Conservation (phyloP, 129 eudicot species). For the Lactuca sativa region DNA sequence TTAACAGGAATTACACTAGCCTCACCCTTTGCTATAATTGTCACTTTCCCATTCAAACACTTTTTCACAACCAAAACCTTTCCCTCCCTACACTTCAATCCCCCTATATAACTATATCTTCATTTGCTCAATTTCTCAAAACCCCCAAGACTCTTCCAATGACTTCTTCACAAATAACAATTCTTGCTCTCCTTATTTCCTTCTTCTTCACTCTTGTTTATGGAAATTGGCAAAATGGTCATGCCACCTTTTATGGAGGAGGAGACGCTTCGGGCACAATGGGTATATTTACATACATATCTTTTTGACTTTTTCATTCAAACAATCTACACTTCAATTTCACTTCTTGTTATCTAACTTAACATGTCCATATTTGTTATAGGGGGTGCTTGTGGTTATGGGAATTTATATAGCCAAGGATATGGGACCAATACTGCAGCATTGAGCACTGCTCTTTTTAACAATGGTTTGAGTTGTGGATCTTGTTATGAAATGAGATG, state of each 20-base stretch:
- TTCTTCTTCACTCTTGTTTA: constrained; percentile 29
- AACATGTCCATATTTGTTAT: constrained; percentile 8
- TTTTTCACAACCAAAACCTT: constrained; percentile 5
- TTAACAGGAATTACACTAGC: neutral
- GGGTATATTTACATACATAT: constrained; percentile 38
- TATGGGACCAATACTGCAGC: constrained; percentile 85
- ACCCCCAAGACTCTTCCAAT: constrained; percentile 23
- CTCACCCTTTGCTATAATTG: constrained; percentile 9
- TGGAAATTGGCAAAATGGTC: constrained; percentile 60
- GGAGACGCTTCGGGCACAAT: constrained; percentile 95
- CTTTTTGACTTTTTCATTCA: neutral
- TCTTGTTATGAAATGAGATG: constrained; percentile 73
- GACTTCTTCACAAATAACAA: constrained; percentile 38
- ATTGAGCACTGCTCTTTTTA: constrained; percentile 74
- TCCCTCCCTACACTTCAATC: constrained; percentile 19
- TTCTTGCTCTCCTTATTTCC: constrained; percentile 28
- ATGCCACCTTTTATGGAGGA: constrained; percentile 89
- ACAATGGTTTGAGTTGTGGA: constrained; percentile 77
- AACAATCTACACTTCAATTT: neutral
- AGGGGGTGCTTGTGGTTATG: constrained; percentile 97
- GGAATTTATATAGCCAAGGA: constrained; percentile 77
- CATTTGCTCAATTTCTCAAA: constrained; percentile 19
- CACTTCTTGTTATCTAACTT: neutral
- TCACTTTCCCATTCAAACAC: constrained; percentile 21
- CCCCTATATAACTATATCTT: constrained; percentile 30